These are phyloP conservation scores for Linnemannia schmuckeri DNA, from an alignment of 192 early-diverging fungal genomes.

Conservation along the genomic window DNA sequence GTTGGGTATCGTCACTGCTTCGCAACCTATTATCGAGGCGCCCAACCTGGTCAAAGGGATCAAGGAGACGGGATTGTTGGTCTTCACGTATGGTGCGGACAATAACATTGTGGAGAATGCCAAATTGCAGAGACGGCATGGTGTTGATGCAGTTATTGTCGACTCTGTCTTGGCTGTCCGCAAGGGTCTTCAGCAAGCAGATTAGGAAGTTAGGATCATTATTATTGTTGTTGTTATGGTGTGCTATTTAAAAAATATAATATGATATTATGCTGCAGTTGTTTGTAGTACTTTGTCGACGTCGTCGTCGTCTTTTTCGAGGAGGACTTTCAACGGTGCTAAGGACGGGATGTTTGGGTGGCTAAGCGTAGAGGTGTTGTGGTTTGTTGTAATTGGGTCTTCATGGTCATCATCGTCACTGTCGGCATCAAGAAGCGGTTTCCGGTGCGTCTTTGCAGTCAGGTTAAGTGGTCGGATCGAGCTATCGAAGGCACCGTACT, in stretches of 20 bases:
- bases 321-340: not conserved
- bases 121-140: conserved; percentile 78
- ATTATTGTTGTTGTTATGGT: not conserved
- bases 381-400: not conserved
- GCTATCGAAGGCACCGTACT: not conserved
- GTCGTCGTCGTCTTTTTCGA: not conserved
- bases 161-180: conserved; percentile 72
- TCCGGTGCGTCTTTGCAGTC: not conserved
- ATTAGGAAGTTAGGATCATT: not conserved
- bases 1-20: conserved; percentile 85
- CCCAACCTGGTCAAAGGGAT: conserved; percentile 79
- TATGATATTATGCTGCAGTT: not conserved
- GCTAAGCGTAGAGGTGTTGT: not conserved
- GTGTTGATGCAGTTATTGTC: conserved; percentile 91
- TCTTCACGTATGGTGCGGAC: conserved; percentile 87
- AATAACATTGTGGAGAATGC: conserved; percentile 83
- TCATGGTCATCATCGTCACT: no score
- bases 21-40: conserved; percentile 80
- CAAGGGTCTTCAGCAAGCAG: conserved; percentile 55
- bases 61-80: conserved; percentile 74
- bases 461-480: not conserved
- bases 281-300: not conserved
- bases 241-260: not conserved
- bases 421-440: not conserved
- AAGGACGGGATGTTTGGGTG: not conserved